These are phyloP conservation scores for Cercospora janseana DNA, from an alignment of 2,329 filamentous ascomycete genomes.

Conservation along the genomic window DNA sequence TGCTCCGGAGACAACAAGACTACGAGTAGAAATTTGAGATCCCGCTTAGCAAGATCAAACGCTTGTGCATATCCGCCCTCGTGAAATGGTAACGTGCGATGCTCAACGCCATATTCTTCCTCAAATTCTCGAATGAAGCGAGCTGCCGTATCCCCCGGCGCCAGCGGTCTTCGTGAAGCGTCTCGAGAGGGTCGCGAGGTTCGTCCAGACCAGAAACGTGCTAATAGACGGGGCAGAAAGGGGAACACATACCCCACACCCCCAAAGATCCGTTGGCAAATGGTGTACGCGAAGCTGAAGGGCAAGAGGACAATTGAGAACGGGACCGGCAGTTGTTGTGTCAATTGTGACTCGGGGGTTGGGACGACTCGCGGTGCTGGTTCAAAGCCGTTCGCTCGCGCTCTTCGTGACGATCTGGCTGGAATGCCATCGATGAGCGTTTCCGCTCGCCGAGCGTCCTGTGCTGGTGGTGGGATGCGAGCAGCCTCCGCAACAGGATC, in stretches of 20 bases:
- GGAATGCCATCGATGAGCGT: constrained; percentile 62
- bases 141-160: constrained; percentile 81
- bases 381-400: constrained; percentile 49
- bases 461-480: constrained; percentile 62
- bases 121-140: constrained; percentile 91
- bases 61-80: constrained; percentile 91
- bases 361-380: constrained; percentile 84
- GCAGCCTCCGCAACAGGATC: constrained; percentile 77
- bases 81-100: constrained; percentile 69
- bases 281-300: constrained; percentile 71
- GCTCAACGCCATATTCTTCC: constrained; percentile 72
- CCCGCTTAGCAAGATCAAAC: constrained; percentile 82
- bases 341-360: constrained; percentile 62
- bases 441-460: constrained; percentile 64
- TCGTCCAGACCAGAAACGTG: constrained; percentile 54
- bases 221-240: constrained; percentile 68
- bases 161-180: constrained; percentile 67
- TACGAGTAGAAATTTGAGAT: constrained; percentile 88
- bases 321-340: constrained; percentile 70
- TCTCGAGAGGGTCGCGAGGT: constrained; percentile 58
- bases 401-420: constrained; percentile 33
- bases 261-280: constrained; percentile 67
- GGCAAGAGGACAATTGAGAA: constrained; percentile 77
- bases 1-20: constrained; percentile 88
- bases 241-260: constrained; percentile 75